Evolutionary conservation across 805 yeast genomes (phyloP), one percentile per base, ranked within the genome.

Genomic region (Starmerella floricola): DNA sequence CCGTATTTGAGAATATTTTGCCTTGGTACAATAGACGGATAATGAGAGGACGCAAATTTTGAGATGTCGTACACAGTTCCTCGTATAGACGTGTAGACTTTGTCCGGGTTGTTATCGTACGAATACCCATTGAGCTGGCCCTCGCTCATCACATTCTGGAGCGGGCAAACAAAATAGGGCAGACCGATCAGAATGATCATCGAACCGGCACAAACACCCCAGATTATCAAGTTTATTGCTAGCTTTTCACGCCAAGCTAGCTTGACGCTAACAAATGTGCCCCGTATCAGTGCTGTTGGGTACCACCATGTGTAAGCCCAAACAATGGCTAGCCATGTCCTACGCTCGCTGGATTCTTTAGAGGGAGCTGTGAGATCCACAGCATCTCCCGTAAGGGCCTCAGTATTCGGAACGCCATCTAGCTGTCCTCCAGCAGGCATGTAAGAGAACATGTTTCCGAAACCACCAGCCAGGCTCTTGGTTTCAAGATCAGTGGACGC

Each of bases 171-270:
- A 24, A 65, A 55, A 34, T 57, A 57, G 6, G 69, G 68, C 45
- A 65, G 57, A 1, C 67, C 69, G 35, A 65, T 53, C 30, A 61
- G 47, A 31, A 62, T 56, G 16, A 60, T 48, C 42, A 56, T 58
- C 34, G 56, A 49, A 8, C 51, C 52, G 3, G 48, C 56, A 41
- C 69, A 65, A 31, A 62, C 44, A 10, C 62, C 50, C 68, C 68
- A 65, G 28, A 65, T 65, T 44, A 64, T 55, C 48, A 65, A 13
- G 38, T 65, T 65, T 51, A 65, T 65, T 8, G 69, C 65, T 18
- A 65, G 46, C 50, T 65, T 64, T 40, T 64, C 69, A 17, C 68
- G 51, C 69, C 69, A 65, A 1, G 69, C 69, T 8, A 60, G 45
- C 15, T 67, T 62, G 6, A 64, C 55, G 42, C 63, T 63, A 31